Conservation (phyloP, 176 grass and related monocot species). For the Stipa capillata region DNA sequence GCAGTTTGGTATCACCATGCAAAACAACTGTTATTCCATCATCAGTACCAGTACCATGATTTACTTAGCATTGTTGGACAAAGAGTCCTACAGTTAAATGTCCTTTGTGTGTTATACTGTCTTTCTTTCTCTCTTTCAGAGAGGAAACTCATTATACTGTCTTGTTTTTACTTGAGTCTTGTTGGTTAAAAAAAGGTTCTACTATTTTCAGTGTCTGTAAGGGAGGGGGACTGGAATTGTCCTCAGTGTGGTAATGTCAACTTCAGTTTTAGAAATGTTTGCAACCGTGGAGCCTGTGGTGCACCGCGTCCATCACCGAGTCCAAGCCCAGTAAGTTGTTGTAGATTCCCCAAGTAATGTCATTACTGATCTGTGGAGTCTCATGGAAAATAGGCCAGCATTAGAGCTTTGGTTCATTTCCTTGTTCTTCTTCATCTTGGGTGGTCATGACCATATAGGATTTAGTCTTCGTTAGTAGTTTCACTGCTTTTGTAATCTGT, state of each 20-base stretch:
- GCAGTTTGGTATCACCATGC: background rate
- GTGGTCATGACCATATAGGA: background rate
- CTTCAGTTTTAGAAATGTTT: conserved; percentile 97
- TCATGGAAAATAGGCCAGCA: background rate
- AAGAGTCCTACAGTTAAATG: background rate
- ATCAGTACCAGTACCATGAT: background rate
- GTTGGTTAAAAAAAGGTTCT: conserved; percentile 31
- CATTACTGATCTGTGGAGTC: conserved; percentile 38
- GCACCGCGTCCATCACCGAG: conserved; percentile 75
- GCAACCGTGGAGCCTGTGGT: conserved; percentile 87
- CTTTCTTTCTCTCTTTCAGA: background rate
- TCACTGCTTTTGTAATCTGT: background rate
- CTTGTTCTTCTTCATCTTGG: background rate
- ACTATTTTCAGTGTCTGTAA: conserved; percentile 64
- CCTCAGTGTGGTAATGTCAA: conserved; percentile 94
- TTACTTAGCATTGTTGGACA: background rate
- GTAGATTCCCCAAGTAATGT: conserved; percentile 45
- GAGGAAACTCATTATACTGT: conserved; percentile 7
- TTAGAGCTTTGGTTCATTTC: background rate
- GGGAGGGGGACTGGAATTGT: conserved; percentile 95
- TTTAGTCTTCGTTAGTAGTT: background rate
- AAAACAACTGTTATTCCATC: background rate
- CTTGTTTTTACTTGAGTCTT: conserved; percentile 25
- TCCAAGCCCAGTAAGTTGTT: conserved; percentile 75
- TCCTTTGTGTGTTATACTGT: background rate